Conservation (phyloP, 345 rosid species). For the Balakata baccata region DNA sequence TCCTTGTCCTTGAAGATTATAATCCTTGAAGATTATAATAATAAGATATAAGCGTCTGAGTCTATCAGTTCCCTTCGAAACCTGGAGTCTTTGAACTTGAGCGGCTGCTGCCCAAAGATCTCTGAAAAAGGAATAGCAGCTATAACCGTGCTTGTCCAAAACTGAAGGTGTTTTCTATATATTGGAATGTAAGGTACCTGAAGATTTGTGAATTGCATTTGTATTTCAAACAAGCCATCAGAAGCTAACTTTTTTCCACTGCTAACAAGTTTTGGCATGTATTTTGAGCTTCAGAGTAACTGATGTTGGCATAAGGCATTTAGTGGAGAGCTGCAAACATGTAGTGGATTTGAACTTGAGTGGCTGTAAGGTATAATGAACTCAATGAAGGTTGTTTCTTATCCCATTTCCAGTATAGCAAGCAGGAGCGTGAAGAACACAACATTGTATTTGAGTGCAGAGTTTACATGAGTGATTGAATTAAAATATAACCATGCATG, state of each 20-base stretch:
- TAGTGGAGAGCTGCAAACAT: slow-evolving; percentile 61
- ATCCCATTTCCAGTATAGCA: slow-evolving; percentile 2
- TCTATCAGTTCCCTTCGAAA: slow-evolving; percentile 46
- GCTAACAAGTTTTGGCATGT: slow-evolving; percentile 13
- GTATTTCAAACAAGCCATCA: slow-evolving; percentile 6
- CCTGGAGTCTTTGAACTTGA: slow-evolving; percentile 73
- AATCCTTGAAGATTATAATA: neutral
- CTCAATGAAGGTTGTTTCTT: slow-evolving; percentile 16
- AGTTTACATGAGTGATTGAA: neutral
- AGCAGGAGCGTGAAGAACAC: neutral
- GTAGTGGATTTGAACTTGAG: slow-evolving; percentile 75
- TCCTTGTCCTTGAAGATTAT: neutral
- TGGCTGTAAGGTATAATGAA: slow-evolving; percentile 75
- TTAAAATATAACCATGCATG: neutral
- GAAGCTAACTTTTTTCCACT: slow-evolving; percentile 9
- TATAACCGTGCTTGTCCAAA: slow-evolving; percentile 55
- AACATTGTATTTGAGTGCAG: neutral
- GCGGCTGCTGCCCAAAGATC: slow-evolving; percentile 92
- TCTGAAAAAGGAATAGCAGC: slow-evolving; percentile 79
- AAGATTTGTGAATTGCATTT: slow-evolving; percentile 3
- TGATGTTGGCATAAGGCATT: slow-evolving; percentile 52
- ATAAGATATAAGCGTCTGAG: slow-evolving; percentile 38
- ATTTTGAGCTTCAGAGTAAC: slow-evolving; percentile 58
- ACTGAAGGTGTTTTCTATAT: slow-evolving; percentile 70
- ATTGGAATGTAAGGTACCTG: slow-evolving; percentile 90